Evolutionary conservation across 805 yeast species (phyloP).

Genomic region (Clavispora santaluciae): DNA sequence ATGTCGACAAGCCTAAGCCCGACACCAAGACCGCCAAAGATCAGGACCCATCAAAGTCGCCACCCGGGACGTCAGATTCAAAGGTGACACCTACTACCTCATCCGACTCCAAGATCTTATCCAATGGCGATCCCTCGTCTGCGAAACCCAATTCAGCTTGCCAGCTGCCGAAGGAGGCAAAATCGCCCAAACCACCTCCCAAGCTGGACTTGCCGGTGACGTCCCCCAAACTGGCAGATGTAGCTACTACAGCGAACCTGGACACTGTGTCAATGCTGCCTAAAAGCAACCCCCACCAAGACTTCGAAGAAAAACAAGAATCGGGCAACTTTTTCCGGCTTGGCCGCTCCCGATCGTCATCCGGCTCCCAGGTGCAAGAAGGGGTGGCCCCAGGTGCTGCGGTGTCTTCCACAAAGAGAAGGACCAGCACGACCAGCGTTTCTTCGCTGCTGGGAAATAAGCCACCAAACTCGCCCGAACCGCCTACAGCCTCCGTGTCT

Average conservation of each 20-base stretch:
- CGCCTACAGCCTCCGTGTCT: background rate
- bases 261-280: background rate
- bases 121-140: background rate
- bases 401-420: constrained; percentile 8
- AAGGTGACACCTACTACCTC: background rate
- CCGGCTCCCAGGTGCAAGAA: constrained; percentile 13
- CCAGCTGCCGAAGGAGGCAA: no score
- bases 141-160: background rate
- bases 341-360: constrained; percentile 22
- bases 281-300: background rate
- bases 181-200: background rate
- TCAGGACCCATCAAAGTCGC: background rate
- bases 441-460: background rate
- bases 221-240: background rate
- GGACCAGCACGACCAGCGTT: constrained; percentile 6
- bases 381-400: constrained; percentile 3
- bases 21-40: background rate
- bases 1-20: background rate
- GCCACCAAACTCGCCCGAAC: background rate
- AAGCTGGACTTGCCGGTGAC: background rate
- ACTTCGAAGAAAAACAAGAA: background rate
- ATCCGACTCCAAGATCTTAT: background rate
- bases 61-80: background rate
- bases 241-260: background rate
- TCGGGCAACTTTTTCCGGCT: background rate